Conservation (phyloP, 1,139 yeast species). For the Saccharomyces hybrid region DNA sequence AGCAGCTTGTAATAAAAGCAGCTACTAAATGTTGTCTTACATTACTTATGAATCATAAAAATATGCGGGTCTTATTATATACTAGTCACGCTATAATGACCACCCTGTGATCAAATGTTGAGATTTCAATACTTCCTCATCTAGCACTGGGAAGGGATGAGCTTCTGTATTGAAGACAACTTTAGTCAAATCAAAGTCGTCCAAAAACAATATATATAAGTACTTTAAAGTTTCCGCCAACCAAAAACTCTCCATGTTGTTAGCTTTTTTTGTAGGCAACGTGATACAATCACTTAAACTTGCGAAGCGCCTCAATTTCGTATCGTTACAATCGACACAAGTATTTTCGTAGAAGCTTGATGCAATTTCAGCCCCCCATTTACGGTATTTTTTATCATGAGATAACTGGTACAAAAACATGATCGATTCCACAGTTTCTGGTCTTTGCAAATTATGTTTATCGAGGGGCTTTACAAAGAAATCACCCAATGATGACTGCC, state of each 20-base stretch:
- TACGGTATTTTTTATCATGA: slow-evolving; percentile 70
- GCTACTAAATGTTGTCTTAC: too few relatives aligned
- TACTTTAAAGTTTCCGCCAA: slow-evolving; percentile 81
- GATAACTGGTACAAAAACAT: slow-evolving; percentile 76
- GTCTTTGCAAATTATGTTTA: slow-evolving; percentile 80
- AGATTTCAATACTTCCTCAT: slow-evolving; percentile 7
- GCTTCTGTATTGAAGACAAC: slow-evolving; percentile 89
- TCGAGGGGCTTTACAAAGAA: slow-evolving; percentile 65
- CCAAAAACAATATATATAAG: slow-evolving; percentile 66
- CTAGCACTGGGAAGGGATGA: slow-evolving; percentile 68
- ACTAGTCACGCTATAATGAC: slow-evolving; percentile 9
- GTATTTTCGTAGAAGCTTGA: slow-evolving; percentile 58
- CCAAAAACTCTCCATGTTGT: slow-evolving; percentile 92
- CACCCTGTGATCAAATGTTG: slow-evolving; percentile 20
- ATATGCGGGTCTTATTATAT: neutral
- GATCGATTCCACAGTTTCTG: slow-evolving; percentile 88
- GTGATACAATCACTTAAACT: slow-evolving; percentile 58
- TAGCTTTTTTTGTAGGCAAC: slow-evolving; percentile 44
- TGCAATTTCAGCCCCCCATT: slow-evolving; percentile 88
- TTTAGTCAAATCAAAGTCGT: slow-evolving; percentile 54
- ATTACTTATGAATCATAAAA: neutral
- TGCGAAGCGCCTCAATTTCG: slow-evolving; percentile 42
- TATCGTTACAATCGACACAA: slow-evolving; percentile 35
- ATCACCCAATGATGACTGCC: slow-evolving; percentile 37
- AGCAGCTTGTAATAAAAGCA: too few relatives aligned